These are phyloP conservation scores for Chytriomyces sp. DNA, from an alignment of 192 early-diverging fungal genomes.

Conservation along the genomic window DNA sequence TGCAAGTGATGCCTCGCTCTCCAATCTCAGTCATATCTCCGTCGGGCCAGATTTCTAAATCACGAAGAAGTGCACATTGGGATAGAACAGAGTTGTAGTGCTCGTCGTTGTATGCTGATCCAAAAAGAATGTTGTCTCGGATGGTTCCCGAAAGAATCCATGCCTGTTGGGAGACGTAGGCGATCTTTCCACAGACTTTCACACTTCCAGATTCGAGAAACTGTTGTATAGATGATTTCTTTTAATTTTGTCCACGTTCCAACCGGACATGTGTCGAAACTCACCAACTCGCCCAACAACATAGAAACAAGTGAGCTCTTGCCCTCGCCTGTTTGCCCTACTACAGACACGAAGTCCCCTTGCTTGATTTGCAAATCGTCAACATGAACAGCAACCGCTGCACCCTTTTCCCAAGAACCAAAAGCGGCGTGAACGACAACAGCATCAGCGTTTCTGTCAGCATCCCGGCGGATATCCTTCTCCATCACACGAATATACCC, in stretches of 20 bases:
- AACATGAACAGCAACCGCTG: constrained; percentile 34
- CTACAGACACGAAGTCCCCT: constrained; percentile 75
- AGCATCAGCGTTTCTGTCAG: background rate
- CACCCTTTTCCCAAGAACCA: background rate
- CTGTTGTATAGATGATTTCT: background rate
- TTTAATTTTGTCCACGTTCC: too few relatives aligned
- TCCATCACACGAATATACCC: constrained; percentile 11
- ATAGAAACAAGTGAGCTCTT: constrained; percentile 77
- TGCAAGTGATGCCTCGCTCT: constrained; percentile 49
- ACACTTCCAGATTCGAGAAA: constrained; percentile 46
- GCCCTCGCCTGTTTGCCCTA: constrained; percentile 69
- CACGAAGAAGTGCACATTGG: constrained; percentile 41
- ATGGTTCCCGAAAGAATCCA: constrained; percentile 81
- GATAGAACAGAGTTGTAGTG: constrained; percentile 33
- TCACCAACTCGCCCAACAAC: constrained; percentile 75
- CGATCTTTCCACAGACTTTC: constrained; percentile 60
- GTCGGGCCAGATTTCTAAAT: constrained; percentile 36
- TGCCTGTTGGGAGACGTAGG: constrained; percentile 72
- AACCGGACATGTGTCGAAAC: background rate
- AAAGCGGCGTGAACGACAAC: background rate
- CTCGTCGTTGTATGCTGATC: constrained; percentile 26
- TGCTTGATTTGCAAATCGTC: constrained; percentile 67
- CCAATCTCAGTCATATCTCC: constrained; percentile 51
- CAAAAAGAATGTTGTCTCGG: constrained; percentile 54
- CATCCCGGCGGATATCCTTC: too few relatives aligned